Evolutionary conservation across 257 asterid species (phyloP).

Genomic region (Datura wrightii): DNA sequence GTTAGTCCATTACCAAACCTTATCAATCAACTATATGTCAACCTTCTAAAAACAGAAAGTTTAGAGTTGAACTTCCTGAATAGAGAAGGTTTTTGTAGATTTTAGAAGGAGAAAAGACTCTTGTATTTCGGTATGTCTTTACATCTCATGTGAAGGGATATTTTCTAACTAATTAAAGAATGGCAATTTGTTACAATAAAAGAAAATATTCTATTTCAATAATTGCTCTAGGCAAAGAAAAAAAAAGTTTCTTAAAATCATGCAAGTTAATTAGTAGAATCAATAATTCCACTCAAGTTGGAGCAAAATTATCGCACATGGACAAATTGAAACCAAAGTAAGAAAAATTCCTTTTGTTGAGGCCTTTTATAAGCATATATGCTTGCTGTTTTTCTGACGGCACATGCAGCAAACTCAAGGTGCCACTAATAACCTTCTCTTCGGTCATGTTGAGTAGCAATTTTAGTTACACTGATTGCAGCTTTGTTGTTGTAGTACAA

Average conservation of each 20-base stretch:
- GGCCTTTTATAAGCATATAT: too few relatives aligned
- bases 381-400: not conserved
- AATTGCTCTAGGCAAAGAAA: not conserved
- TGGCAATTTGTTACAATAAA: not conserved
- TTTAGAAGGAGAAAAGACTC: not conserved
- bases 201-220: not conserved
- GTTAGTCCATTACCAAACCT: conserved; percentile 40
- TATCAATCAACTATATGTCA: not conserved
- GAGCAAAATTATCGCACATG: not conserved
- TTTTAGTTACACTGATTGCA: not conserved
- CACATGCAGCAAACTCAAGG: not conserved
- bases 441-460: not conserved
- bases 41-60: not conserved
- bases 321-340: not conserved
- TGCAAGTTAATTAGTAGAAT: not conserved
- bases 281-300: not conserved
- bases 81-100: not conserved
- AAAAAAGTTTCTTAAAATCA: not conserved
- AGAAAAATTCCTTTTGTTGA: not conserved
- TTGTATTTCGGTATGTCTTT: not conserved
- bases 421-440: not conserved
- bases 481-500: too few relatives aligned
- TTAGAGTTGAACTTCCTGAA: not conserved
- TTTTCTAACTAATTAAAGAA: not conserved
- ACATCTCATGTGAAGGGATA: not conserved